Conservation (phyloP, 495 filamentous ascomycete genomes). For the Echria macrotheca region DNA sequence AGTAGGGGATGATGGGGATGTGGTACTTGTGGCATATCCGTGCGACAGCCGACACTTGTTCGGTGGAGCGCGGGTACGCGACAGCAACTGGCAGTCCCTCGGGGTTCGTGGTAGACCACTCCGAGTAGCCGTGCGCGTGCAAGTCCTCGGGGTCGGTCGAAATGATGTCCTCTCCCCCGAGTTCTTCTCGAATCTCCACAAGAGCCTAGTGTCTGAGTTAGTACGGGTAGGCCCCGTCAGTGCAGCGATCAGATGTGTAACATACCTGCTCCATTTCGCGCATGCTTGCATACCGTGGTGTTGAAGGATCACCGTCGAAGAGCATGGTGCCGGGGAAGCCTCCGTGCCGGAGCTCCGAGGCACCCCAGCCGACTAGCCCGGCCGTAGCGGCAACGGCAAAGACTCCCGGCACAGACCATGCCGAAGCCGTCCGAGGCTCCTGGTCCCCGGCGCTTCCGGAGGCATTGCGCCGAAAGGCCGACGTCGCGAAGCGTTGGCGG, state of each 20-base stretch:
- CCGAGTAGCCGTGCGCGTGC: constrained; percentile 75
- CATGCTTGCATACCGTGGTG: constrained; percentile 44
- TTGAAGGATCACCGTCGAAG: constrained; percentile 32
- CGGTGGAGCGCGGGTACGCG: constrained; percentile 69
- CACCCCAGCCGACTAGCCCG: constrained; percentile 37
- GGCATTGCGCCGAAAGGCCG: constrained; percentile 16
- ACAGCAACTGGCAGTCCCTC: constrained; percentile 75
- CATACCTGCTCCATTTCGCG: constrained; percentile 47
- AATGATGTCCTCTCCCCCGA: constrained; percentile 60
- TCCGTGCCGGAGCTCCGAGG: constrained; percentile 25
- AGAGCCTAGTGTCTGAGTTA: constrained; percentile 16
- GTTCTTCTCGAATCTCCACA: constrained; percentile 56
- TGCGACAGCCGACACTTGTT: constrained; percentile 74
- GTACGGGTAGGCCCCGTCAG: no score
- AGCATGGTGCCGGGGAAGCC: constrained; percentile 29
- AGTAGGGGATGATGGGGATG: constrained; percentile 84
- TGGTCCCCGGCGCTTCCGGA: constrained; percentile 8
- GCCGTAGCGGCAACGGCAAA: constrained; percentile 37
- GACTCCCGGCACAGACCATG: constrained; percentile 30
- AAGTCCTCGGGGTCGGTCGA: constrained; percentile 81
- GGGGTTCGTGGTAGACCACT: constrained; percentile 82
- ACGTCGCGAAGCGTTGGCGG: constrained; percentile 20
- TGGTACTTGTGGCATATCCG: constrained; percentile 76
- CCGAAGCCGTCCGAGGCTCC: constrained; percentile 15
- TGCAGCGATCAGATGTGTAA: constrained; percentile 8